phyloP scores from a whole-genome alignment of 1,284 basidiomycete genomes.

The Apiotrichum siamense region DNA sequence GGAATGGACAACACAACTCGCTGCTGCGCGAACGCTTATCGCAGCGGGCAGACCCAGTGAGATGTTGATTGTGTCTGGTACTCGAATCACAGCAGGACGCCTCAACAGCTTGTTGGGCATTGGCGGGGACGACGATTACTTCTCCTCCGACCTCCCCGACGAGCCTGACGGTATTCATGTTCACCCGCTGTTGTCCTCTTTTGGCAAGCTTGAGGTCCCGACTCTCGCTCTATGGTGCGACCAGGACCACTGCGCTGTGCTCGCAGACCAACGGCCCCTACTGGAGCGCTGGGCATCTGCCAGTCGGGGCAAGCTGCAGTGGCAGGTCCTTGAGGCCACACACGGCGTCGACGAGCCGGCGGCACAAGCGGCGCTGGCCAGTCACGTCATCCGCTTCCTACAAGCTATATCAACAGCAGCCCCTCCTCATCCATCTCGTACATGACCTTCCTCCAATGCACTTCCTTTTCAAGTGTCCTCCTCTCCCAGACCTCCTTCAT shows the following conservation, averaged over 20 bases:
- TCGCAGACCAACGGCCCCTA: slow-evolving; percentile 8
- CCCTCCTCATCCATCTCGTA: slow-evolving; percentile 23
- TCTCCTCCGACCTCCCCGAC: slow-evolving; percentile 37
- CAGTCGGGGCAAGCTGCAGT: slow-evolving; percentile 19
- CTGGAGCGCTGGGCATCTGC: slow-evolving; percentile 8
- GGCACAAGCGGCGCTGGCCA: slow-evolving; percentile 17
- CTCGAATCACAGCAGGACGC: slow-evolving; percentile 32
- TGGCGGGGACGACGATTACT: slow-evolving; percentile 46
- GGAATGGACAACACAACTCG: slow-evolving; percentile 11
- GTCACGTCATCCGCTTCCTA: slow-evolving; percentile 19
- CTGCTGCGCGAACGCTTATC: slow-evolving; percentile 22
- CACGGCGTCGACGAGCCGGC: slow-evolving; percentile 21
- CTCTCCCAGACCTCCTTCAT: slow-evolving; percentile 59
- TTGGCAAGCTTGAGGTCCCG: slow-evolving; percentile 34
- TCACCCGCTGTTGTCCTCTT: slow-evolving; percentile 39
- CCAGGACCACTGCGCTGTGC: slow-evolving; percentile 30
- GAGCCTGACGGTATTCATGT: slow-evolving; percentile 12
- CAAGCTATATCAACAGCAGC: slow-evolving; percentile 27
- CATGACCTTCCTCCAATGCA: slow-evolving; percentile 23
- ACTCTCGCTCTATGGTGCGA: slow-evolving; percentile 34
- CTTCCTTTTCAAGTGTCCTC: slow-evolving; percentile 20
- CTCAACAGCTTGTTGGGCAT: slow-evolving; percentile 28
- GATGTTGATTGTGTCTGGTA: slow-evolving; percentile 21
- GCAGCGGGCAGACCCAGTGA: slow-evolving; percentile 31
- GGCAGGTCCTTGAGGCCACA: slow-evolving; percentile 27